Percentiles rank a stretch among this genome's conserved stretches.
These are phyloP conservation scores for Diphasiastrum complanatum DNA, from an alignment of 83 land plant species.

Conservation along the genomic window DNA sequence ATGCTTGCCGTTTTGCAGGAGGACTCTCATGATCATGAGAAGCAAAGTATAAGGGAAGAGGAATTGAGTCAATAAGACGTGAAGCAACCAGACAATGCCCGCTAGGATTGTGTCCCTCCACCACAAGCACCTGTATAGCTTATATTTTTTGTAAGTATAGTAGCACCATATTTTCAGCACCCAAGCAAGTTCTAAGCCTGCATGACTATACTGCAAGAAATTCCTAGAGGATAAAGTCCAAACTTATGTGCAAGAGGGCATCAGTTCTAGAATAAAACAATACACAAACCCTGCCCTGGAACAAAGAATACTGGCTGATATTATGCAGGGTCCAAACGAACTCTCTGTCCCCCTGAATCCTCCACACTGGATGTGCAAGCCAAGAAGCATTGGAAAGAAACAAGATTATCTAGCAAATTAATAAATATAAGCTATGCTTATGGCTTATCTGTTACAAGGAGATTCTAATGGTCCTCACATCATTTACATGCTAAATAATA, in stretches of 20 bases:
- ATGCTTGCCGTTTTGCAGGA: slow-evolving; percentile 60
- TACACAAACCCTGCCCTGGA: slow-evolving; percentile 67
- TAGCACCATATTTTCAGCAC: neutral
- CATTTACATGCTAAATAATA: too few relatives aligned
- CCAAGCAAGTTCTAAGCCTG: neutral
- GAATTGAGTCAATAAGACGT: slow-evolving; percentile 54
- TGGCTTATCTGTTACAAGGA: too few relatives aligned
- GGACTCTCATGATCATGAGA: slow-evolving; percentile 25
- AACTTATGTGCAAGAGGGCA: neutral
- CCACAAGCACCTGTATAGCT: slow-evolving; percentile 49
- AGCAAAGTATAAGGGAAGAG: slow-evolving; percentile 22
- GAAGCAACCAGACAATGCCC: slow-evolving; percentile 81
- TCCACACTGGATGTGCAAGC: slow-evolving; percentile 46
- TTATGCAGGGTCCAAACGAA: slow-evolving; percentile 82
- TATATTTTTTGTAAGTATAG: neutral
- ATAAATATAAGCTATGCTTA: too few relatives aligned
- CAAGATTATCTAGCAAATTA: too few relatives aligned
- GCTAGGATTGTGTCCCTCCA: slow-evolving; percentile 89
- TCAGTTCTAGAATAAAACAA: neutral
- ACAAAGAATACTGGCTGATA: slow-evolving; percentile 58
- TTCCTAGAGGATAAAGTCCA: neutral
- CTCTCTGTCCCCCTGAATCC: slow-evolving; percentile 76
- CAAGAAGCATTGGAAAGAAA: too few relatives aligned
- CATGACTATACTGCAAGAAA: neutral
- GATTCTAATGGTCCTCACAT: too few relatives aligned